Percentiles rank a stretch among this genome's conserved stretches.
Conservation (phyloP, 352 stramenopile genomes). For the Phytophthora chlamydospora region DNA sequence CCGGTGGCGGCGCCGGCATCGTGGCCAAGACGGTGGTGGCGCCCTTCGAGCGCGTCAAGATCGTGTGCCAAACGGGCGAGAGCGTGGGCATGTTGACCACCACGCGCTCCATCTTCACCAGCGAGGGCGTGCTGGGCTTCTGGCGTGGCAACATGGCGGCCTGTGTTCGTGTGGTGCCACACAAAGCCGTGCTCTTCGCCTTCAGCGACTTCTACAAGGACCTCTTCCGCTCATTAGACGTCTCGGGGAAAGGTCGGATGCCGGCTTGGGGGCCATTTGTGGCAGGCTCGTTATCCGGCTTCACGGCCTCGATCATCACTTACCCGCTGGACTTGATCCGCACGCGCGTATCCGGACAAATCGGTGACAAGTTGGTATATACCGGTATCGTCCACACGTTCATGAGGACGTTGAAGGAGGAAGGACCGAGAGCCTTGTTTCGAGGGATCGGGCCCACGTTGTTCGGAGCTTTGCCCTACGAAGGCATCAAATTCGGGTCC, state of each 20-base stretch:
- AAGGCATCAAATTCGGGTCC: constrained; percentile 85
- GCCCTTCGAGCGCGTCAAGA: constrained; percentile 86
- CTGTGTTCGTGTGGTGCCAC: constrained; percentile 79
- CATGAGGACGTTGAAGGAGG: constrained; percentile 68
- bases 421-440: constrained; percentile 69
- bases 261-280: constrained; percentile 68
- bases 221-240: constrained; percentile 51
- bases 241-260: constrained; percentile 30
- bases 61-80: constrained; percentile 82
- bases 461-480: constrained; percentile 74
- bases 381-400: constrained; percentile 77
- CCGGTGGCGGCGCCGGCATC: constrained; percentile 73
- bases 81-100: constrained; percentile 80
- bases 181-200: constrained; percentile 84
- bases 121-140: constrained; percentile 70
- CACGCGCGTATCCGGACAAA: constrained; percentile 79
- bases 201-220: constrained; percentile 91
- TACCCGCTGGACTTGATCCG: constrained; percentile 89
- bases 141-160: constrained; percentile 79
- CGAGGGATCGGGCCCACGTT: constrained; percentile 76
- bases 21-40: constrained; percentile 84
- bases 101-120: constrained; percentile 56
- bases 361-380: constrained; percentile 70
- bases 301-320: constrained; percentile 86
- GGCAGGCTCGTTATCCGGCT: constrained; percentile 75